Conservation (phyloP, 305 asterid species). For the Ilex paraguariensis region DNA sequence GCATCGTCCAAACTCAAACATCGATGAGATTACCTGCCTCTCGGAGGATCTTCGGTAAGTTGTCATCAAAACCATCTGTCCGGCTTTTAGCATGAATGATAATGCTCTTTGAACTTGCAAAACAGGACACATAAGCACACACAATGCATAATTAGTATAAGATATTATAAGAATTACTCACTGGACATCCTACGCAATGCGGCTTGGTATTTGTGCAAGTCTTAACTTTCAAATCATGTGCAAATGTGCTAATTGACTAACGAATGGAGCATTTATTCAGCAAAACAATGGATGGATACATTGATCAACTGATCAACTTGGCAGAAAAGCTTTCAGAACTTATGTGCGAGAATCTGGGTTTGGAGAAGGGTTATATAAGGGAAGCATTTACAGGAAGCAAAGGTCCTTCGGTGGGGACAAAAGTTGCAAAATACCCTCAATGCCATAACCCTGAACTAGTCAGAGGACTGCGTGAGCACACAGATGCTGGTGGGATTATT, state of each 20-base stretch:
- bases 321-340: conserved; percentile 69
- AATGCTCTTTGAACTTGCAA: too few species aligned
- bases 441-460: conserved; percentile 64
- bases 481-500: conserved; percentile 91
- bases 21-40: conserved; percentile 39
- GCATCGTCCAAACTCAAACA: conserved; percentile 69
- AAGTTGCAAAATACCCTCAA: conserved; percentile 71
- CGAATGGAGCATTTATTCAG: conserved; percentile 31
- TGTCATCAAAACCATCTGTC: not conserved
- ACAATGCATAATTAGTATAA: not conserved
- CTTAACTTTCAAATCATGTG: too few species aligned
- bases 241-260: conserved; percentile 11
- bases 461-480: conserved; percentile 85
- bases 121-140: not conserved
- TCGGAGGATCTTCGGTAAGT: conserved; percentile 51
- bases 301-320: conserved; percentile 46
- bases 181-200: not conserved
- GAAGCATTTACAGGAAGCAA: conserved; percentile 58
- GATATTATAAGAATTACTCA: not conserved
- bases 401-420: conserved; percentile 75
- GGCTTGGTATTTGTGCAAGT: too few species aligned
- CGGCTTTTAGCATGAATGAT: too few species aligned
- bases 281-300: conserved; percentile 52
- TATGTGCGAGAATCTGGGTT: conserved; percentile 70
- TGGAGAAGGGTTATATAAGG: conserved; percentile 49